Base-by-base conservation (phyloP, 2,329 filamentous ascomycete genomes). In the Diaporthe vexans region DNA sequence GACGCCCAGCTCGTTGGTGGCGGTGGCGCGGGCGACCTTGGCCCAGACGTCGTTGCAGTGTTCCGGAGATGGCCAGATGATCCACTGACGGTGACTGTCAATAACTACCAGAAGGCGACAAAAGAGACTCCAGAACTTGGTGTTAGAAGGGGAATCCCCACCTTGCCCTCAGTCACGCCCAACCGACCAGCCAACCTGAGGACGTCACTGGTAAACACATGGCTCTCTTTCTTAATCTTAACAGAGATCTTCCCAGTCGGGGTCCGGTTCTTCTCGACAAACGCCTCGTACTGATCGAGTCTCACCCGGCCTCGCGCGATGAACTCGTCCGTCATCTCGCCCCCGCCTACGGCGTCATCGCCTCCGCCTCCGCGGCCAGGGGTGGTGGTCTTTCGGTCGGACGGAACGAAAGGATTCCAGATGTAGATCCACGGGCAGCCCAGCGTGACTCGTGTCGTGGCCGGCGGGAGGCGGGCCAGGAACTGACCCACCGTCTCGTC, bases 141-240 rank as follows among this genome's bases (percentile, higher is more conserved):
- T 33, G 4, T 4, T 4, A 0, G 9, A 21, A 9, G 1, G 40
- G 10, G 21, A 5, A 46, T 33, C 24, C 40, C 35, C 43, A 51
- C 59, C 59, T 51, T 65, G 43, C 59, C 59, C 26, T 65, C 59
- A 9, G 59, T 65, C 59, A 65, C 59, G 11, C 59, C 26, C 35
- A 35, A 24, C 11, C 26, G 26, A n/a, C 19, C 21, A 3, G 43
- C 59, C 26, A 51, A n/a, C 26, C 24, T 4, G 26, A 65, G 26
- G 10, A 65, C 17, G 11, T 65, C 59, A 3, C 1, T 9, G 24
- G 59, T 65, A 19, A 65, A 65, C 17, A 9, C 8, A 10, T 17
- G 13, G 10, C 26, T 19, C 26, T 51, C 40, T 11, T 33, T 10
- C 43, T 11, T 65, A 26, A 51, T 65, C 17, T 51, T 65, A 17